These are phyloP conservation scores for Hanseniaspora lachancei DNA, from an alignment of 805 yeast species.

Conservation along the genomic window DNA sequence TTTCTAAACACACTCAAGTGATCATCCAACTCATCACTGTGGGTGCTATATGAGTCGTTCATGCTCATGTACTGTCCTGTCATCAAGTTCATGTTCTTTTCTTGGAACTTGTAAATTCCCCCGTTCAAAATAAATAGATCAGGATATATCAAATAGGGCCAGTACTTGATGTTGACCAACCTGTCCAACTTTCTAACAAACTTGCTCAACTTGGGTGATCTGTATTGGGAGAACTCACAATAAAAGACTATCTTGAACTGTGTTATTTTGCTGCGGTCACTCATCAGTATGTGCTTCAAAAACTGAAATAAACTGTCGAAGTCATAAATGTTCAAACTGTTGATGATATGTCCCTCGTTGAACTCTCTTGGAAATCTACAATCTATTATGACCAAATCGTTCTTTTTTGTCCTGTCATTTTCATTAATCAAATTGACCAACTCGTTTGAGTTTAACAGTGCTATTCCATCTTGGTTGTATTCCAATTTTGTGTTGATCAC, in stretches of 20 bases:
- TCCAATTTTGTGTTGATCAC: not conserved
- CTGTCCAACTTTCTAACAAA: constrained; percentile 78
- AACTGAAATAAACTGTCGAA: constrained; percentile 50
- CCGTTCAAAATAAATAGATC: constrained; percentile 82
- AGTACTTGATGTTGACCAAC: constrained; percentile 51
- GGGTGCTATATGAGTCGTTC: constrained; percentile 28
- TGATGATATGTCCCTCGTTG: constrained; percentile 80
- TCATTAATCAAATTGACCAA: not conserved
- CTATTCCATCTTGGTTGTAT: constrained; percentile 11
- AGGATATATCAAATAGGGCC: constrained; percentile 76
- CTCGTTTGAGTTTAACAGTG: not conserved
- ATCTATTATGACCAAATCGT: constrained; percentile 43
- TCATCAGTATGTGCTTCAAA: constrained; percentile 14
- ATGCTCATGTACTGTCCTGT: constrained; percentile 78
- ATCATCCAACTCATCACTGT: not conserved
- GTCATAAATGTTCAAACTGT: constrained; percentile 65
- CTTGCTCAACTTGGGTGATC: constrained; percentile 90
- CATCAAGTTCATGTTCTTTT: constrained; percentile 44
- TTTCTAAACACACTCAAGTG: constrained; percentile 31
- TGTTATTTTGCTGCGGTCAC: not conserved
- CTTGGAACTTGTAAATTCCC: constrained; percentile 74
- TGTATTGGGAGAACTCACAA: constrained; percentile 82
- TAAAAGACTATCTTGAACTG: constrained; percentile 50
- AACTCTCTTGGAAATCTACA: constrained; percentile 89
- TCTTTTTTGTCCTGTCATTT: not conserved